These are phyloP conservation scores for Populus ilicifolia DNA, from an alignment of 345 rosid genomes.

Conservation along the genomic window DNA sequence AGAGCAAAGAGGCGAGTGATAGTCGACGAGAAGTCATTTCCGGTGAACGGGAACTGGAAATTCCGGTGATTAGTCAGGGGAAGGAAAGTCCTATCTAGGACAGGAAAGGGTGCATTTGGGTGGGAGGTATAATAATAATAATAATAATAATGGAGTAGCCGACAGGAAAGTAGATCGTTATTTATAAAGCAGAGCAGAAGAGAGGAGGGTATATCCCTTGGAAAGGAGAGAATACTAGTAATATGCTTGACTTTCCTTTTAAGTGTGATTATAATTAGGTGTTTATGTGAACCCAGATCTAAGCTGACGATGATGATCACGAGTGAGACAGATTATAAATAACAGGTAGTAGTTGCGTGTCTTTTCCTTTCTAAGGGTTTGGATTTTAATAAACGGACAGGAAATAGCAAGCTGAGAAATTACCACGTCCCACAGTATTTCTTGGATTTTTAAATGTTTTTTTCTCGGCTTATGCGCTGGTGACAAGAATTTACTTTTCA, in stretches of 20 bases:
- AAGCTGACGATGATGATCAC: no score
- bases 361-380: no score
- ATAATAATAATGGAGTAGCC: neutral
- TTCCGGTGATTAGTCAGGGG: neutral
- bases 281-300: no score
- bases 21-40: constrained; percentile 44
- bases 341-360: no score
- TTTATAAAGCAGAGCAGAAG: neutral
- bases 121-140: neutral
- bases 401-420: no score
- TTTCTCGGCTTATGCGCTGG: no score
- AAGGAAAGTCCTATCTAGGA: neutral
- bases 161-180: neutral
- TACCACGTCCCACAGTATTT: no score
- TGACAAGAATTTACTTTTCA: no score
- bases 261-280: neutral
- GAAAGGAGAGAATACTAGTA: neutral
- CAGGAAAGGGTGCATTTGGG: neutral
- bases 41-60: constrained; percentile 13
- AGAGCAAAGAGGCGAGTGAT: constrained; percentile 21
- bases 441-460: no score
- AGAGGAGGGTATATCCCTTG: neutral
- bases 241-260: neutral
- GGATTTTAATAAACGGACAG: no score
- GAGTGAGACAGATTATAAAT: no score